Evolutionary conservation across 2,329 filamentous ascomycete genomes (phyloP).

Genomic region (Phialophora verrucosa): DNA sequence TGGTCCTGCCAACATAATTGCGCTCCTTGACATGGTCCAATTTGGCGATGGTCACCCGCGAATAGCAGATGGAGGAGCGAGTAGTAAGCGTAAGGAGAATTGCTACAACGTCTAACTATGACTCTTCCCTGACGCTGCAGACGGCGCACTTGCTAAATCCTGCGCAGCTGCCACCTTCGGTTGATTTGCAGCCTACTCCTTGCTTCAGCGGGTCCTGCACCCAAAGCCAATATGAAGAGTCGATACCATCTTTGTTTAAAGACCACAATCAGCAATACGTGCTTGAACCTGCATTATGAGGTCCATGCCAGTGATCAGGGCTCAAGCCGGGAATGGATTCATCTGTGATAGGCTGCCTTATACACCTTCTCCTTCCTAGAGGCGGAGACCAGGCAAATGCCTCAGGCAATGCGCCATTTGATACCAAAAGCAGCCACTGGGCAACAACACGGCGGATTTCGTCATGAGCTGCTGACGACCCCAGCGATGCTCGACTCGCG

Average conservation of each 20-base stretch:
- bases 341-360: not conserved
- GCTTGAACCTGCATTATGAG: not conserved
- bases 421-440: not conserved
- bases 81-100: not conserved
- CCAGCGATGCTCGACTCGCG: not conserved
- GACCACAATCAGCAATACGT: not conserved
- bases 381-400: not conserved
- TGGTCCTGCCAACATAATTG: not conserved
- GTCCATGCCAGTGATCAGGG: no score
- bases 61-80: not conserved
- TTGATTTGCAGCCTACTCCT: not conserved
- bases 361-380: not conserved
- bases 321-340: not conserved
- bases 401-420: not conserved
- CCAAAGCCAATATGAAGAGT: not conserved
- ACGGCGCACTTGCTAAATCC: not conserved
- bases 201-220: not conserved
- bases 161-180: not conserved
- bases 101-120: not conserved
- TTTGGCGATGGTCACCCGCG: not conserved
- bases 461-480: no score
- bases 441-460: not conserved
- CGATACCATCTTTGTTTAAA: not conserved
- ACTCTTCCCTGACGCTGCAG: not conserved
- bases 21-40: not conserved